Conservation (phyloP, 495 filamentous ascomycete genomes). For the Penicillium silybi region DNA sequence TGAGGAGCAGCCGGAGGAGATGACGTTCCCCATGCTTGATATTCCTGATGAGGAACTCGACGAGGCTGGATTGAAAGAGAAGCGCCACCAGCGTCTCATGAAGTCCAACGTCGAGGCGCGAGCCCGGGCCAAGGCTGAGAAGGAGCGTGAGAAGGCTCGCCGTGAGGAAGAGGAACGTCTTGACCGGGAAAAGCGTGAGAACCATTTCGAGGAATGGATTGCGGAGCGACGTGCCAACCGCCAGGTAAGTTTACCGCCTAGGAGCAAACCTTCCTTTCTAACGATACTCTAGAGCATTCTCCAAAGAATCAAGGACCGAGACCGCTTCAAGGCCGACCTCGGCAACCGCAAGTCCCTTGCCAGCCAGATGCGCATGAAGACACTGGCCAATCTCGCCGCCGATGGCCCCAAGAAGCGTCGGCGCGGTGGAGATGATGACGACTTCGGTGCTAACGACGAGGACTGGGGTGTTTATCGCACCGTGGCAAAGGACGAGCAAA, state of each 20-base stretch:
- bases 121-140: conserved; percentile 88
- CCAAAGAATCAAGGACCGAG: conserved; percentile 85
- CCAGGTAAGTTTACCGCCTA: conserved; percentile 38
- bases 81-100: conserved; percentile 84
- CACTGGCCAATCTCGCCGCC: conserved; percentile 90
- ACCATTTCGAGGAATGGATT: conserved; percentile 84
- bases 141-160: conserved; percentile 82
- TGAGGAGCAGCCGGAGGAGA: conserved; percentile 69
- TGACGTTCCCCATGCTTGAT: conserved; percentile 83
- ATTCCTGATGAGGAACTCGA: conserved; percentile 88
- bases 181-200: conserved; percentile 79
- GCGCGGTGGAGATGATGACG: conserved; percentile 76
- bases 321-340: conserved; percentile 84
- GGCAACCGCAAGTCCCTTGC: conserved; percentile 95
- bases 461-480: conserved; percentile 96
- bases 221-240: conserved; percentile 72
- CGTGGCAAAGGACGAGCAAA: conserved; percentile 73
- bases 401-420: conserved; percentile 85
- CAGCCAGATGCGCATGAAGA: conserved; percentile 96
- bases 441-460: conserved; percentile 94
- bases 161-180: conserved; percentile 74
- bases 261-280: background rate
- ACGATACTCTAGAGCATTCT: conserved; percentile 48
- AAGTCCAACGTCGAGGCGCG: conserved; percentile 93
- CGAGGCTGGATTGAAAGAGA: conserved; percentile 83